A percentile compares a stretch with the other conserved stretches of the same genome.
Conservation (phyloP, 805 yeast genomes). For the Yarrowia sp. region DNA sequence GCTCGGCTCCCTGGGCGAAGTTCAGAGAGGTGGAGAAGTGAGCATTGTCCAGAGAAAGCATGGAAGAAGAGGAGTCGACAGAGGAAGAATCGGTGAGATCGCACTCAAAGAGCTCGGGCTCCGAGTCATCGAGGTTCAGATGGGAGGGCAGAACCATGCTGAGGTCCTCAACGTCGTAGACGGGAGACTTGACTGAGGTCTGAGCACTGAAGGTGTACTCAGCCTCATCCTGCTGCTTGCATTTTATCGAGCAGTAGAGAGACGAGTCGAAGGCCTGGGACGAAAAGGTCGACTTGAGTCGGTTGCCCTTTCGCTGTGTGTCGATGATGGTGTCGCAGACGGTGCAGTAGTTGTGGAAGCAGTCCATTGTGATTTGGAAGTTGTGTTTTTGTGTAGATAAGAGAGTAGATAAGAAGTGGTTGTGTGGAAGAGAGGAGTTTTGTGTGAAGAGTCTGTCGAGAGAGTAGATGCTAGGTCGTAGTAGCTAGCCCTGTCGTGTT, state of each 20-base stretch:
- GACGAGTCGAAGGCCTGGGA: constrained; percentile 40
- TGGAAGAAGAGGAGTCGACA: constrained; percentile 28
- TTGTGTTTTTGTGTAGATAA: constrained; percentile 16
- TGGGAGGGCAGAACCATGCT: constrained; percentile 36
- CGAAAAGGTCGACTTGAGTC: constrained; percentile 36
- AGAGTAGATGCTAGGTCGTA: too few species aligned
- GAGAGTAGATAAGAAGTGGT: neutral
- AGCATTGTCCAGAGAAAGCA: constrained; percentile 16
- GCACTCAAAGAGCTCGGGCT: constrained; percentile 39
- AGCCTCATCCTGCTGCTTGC: constrained; percentile 46
- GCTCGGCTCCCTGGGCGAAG: constrained; percentile 29
- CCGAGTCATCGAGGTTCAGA: constrained; percentile 29
- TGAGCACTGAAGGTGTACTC: constrained; percentile 29
- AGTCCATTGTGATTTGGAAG: constrained; percentile 31
- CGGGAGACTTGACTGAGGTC: constrained; percentile 26
- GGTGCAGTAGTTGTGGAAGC: constrained; percentile 49
- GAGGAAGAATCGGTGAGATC: constrained; percentile 38
- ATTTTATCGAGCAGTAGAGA: constrained; percentile 50
- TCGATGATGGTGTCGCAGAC: constrained; percentile 50
- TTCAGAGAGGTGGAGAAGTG: constrained; percentile 31
- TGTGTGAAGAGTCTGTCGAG: neutral
- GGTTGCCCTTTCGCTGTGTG: constrained; percentile 38
- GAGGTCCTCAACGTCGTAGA: constrained; percentile 34
- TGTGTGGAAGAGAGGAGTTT: neutral
- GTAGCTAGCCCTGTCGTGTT: too few species aligned